Base-by-base conservation (phyloP, 2,329 filamentous ascomycete species). In the Sordariomycetes sp. region DNA sequence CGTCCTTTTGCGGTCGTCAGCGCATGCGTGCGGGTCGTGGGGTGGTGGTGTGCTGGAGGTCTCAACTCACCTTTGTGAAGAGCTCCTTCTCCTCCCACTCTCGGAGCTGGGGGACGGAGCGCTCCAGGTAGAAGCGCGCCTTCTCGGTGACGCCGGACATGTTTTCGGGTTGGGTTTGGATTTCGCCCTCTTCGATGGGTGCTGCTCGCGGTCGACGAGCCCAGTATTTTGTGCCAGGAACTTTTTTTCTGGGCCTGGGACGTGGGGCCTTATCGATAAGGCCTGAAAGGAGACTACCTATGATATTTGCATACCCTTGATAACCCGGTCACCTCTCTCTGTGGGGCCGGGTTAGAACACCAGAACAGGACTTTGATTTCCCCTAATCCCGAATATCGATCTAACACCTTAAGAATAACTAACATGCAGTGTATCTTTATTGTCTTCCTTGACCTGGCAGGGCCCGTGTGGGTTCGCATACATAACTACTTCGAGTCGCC, bases 81-180 rank as follows among this genome's bases (percentile, higher is more conserved):
- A 99, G 88, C 65, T 90, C 87, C 72, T 96, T 97, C 63, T 89
- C 83, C 72, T 96, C 89, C 71, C 90, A 95, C 67, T 96, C 91
- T 62, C 91, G 90, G 59, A 99, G 81, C 71, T 97, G 92, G 18
- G 92, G 90, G 51, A 97, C 89, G 2, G 89, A 88, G 65, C 93
- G 88, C 76, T 99, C 94, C 63, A 97, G 82, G 72, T 89, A 97
- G 74, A 93, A 97, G 60, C 93, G 89, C 59, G 93, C 94, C 74
- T 97, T 97, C 68, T 97, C 94, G 62, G 89, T 87, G 60, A 94
- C 87, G 50, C 85, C 87, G 1, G 91, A 83, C 90, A 96, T 96
- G 56, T 63, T 48, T 35, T 48, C 57, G 54, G 20, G 28, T 34
- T 18, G n/a, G 28, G 22, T 22, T 35, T 54, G 16, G 20, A 54